A percentile compares a stretch with the other conserved stretches of the same genome.
Conservation (phyloP, 257 asterid genomes). For the Voacanga thouarsii region DNA sequence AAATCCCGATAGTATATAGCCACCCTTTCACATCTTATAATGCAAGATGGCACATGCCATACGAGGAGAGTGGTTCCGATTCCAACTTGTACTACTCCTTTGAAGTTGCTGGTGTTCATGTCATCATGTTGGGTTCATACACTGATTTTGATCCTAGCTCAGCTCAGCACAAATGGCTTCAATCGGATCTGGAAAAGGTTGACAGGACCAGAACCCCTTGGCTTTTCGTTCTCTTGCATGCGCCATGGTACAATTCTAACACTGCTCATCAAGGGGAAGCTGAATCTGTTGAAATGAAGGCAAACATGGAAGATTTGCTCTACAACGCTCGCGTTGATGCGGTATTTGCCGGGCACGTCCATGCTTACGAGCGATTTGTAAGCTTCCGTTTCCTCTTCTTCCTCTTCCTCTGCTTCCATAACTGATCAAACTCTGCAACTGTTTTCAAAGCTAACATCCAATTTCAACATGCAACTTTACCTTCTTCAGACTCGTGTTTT, state of each 20-base stretch:
- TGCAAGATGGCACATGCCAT: constrained; percentile 90
- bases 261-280: constrained; percentile 72
- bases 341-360: constrained; percentile 86
- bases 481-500: constrained; percentile 48
- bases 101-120: constrained; percentile 66
- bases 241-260: constrained; percentile 88
- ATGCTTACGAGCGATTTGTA: constrained; percentile 93
- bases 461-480: too few species aligned
- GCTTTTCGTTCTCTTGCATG: constrained; percentile 61
- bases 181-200: constrained; percentile 42
- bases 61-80: constrained; percentile 56
- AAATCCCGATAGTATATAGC: constrained; percentile 29
- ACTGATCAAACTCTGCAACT: neutral
- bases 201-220: constrained; percentile 72
- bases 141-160: constrained; percentile 58
- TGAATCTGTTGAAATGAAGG: constrained; percentile 58
- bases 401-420: neutral
- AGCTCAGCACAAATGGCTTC: constrained; percentile 64
- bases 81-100: constrained; percentile 85
- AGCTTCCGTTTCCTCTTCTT: constrained; percentile 16
- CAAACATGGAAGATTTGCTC: constrained; percentile 62
- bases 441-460: neutral
- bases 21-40: constrained; percentile 53
- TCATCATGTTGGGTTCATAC: constrained; percentile 81
- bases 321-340: constrained; percentile 57